These are phyloP conservation scores for Fusarium domesticum DNA, from an alignment of 2,329 filamentous ascomycete genomes.

Conservation along the genomic window DNA sequence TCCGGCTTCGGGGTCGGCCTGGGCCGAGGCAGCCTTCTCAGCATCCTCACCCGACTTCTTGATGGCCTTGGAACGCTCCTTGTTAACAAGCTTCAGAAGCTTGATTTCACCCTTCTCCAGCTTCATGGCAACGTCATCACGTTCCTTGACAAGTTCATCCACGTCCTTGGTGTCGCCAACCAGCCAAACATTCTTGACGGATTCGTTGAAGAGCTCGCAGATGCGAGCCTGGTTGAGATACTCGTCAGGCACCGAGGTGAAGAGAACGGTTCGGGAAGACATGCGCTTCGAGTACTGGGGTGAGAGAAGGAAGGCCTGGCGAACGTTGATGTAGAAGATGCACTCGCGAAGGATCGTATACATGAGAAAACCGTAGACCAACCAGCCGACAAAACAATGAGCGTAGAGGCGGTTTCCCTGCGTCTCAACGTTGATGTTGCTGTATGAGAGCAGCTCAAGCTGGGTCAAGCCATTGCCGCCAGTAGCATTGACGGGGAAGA, in stretches of 20 bases:
- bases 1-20: slow-evolving; percentile 64
- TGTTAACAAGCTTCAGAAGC: slow-evolving; percentile 63
- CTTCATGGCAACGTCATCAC: slow-evolving; percentile 71
- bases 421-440: slow-evolving; percentile 47
- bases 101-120: slow-evolving; percentile 81
- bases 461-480: slow-evolving; percentile 64
- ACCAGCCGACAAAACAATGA: slow-evolving; percentile 75
- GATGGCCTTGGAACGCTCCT: slow-evolving; percentile 35
- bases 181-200: slow-evolving; percentile 82
- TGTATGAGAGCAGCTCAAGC: slow-evolving; percentile 50
- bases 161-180: slow-evolving; percentile 69
- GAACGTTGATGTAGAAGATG: slow-evolving; percentile 89
- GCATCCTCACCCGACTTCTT: slow-evolving; percentile 33
- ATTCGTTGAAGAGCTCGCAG: slow-evolving; percentile 71
- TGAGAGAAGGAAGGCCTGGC: slow-evolving; percentile 89
- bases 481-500: slow-evolving; percentile 81
- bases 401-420: slow-evolving; percentile 69
- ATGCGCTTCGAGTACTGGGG: slow-evolving; percentile 79
- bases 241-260: slow-evolving; percentile 75
- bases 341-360: slow-evolving; percentile 86
- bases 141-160: slow-evolving; percentile 73
- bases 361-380: slow-evolving; percentile 84
- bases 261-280: slow-evolving; percentile 89
- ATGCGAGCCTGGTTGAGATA: slow-evolving; percentile 74
- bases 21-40: slow-evolving; percentile 38